Conservation (phyloP, 495 filamentous ascomycete genomes). For the Aspergillus homomorphus region DNA sequence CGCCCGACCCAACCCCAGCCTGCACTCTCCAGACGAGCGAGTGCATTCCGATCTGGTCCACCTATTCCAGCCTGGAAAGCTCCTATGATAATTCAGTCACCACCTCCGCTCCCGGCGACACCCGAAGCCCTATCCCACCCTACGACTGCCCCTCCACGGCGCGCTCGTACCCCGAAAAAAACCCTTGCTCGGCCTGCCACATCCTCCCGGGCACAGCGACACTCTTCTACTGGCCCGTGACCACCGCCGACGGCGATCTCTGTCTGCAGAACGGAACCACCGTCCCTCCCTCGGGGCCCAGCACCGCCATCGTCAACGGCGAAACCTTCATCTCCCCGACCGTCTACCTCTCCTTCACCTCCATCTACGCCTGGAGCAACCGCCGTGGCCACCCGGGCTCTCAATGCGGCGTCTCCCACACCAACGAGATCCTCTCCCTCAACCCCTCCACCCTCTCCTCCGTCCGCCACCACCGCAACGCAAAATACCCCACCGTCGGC, state of each 20-base stretch:
- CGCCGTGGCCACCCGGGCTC: constrained; percentile 17
- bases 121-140: constrained; percentile 21
- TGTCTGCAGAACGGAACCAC: constrained; percentile 26
- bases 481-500: constrained; percentile 21
- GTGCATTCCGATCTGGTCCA: constrained; percentile 27
- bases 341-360: constrained; percentile 27
- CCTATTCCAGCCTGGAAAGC: constrained; percentile 17
- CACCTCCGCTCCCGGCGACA: constrained; percentile 19
- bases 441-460: constrained; percentile 18
- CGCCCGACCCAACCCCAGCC: constrained; percentile 2
- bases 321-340: constrained; percentile 24
- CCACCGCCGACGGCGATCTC: constrained; percentile 22
- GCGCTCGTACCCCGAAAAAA: constrained; percentile 15
- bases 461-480: constrained; percentile 23
- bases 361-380: constrained; percentile 27
- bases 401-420: constrained; percentile 23
- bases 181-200: constrained; percentile 25
- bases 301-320: constrained; percentile 24
- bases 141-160: constrained; percentile 14
- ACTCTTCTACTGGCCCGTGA: constrained; percentile 31
- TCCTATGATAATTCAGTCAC: constrained; percentile 11
- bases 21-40: constrained; percentile 19
- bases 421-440: constrained; percentile 19
- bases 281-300: constrained; percentile 19
- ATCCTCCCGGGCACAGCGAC: constrained; percentile 27